Evolutionary conservation across 208 protist genomes (phyloP).

Genomic region (Leishmania tropica): DNA sequence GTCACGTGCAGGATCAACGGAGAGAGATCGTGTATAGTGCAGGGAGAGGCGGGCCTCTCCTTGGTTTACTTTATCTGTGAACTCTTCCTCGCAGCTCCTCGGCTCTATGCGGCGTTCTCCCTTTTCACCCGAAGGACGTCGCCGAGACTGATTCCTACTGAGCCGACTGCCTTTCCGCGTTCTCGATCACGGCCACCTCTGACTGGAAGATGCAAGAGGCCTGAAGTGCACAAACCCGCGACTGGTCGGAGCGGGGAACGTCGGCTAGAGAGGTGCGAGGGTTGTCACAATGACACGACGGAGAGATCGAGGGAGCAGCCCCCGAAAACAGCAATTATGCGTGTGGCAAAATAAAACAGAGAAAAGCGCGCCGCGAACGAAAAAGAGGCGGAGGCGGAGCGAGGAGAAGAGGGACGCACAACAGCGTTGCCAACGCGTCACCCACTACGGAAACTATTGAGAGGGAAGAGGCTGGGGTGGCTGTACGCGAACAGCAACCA

Average conservation of each 20-base stretch:
- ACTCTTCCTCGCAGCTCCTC: not conserved
- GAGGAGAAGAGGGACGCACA: not conserved
- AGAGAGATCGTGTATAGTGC: not conserved
- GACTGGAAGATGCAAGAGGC: not conserved
- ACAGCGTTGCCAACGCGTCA: not conserved
- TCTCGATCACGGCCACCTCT: not conserved
- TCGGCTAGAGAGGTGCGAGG: no score
- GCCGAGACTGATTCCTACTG: not conserved
- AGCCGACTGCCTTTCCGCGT: not conserved
- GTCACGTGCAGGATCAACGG: conserved; percentile 7
- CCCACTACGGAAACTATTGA: not conserved
- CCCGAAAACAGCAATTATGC: no score
- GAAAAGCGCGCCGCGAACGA: not conserved
- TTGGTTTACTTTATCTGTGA: not conserved
- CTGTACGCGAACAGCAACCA: no score
- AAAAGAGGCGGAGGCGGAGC: not conserved
- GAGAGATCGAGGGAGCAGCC: not conserved
- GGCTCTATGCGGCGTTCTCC: not conserved
- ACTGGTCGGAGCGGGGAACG: not conserved
- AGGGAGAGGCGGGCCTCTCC: not conserved
- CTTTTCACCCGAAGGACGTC: not conserved
- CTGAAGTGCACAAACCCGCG: not conserved
- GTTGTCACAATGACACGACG: not conserved
- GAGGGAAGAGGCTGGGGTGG: not conserved
- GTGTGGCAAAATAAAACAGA: not conserved